These are phyloP conservation scores for Rhodotorula graminis DNA, from an alignment of 768 basidiomycete species.

Conservation along the genomic window DNA sequence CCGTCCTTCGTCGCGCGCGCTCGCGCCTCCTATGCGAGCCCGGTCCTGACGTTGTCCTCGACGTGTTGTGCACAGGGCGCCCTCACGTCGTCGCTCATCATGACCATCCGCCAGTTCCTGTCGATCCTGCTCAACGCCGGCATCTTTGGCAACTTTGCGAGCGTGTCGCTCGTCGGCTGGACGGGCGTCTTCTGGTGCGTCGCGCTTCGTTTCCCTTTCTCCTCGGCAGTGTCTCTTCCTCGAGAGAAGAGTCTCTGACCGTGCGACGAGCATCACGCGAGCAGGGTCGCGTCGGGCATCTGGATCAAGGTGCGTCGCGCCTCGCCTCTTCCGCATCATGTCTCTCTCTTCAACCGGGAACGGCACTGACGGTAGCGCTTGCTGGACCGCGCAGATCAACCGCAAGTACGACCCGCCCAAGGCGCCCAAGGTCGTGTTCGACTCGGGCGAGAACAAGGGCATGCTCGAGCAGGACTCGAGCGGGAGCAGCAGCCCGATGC, in stretches of 20 bases:
- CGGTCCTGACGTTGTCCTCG: no score
- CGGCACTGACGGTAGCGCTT: no score
- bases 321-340: no score
- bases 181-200: slow-evolving; percentile 36
- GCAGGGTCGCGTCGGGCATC: slow-evolving; percentile 36
- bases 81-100: slow-evolving; percentile 30
- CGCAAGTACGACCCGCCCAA: slow-evolving; percentile 24
- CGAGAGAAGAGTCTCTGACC: no score
- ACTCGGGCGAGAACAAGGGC: neutral
- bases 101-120: slow-evolving; percentile 42
- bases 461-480: slow-evolving; percentile 9
- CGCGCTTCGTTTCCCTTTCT: neutral
- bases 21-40: no score
- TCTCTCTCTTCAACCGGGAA: no score
- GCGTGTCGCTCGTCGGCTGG: slow-evolving; percentile 38
- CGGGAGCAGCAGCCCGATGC: neutral
- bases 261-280: no score
- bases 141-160: slow-evolving; percentile 39
- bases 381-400: slow-evolving; percentile 19
- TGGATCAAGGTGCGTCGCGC: slow-evolving; percentile 25
- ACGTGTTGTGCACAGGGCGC: slow-evolving; percentile 17
- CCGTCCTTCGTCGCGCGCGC: no score
- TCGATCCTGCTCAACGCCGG: slow-evolving; percentile 43
- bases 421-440: slow-evolving; percentile 11
- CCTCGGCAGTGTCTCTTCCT: neutral